Evolutionary conservation across 768 basidiomycete species (phyloP).

Genomic region (Tulasnella sp.): DNA sequence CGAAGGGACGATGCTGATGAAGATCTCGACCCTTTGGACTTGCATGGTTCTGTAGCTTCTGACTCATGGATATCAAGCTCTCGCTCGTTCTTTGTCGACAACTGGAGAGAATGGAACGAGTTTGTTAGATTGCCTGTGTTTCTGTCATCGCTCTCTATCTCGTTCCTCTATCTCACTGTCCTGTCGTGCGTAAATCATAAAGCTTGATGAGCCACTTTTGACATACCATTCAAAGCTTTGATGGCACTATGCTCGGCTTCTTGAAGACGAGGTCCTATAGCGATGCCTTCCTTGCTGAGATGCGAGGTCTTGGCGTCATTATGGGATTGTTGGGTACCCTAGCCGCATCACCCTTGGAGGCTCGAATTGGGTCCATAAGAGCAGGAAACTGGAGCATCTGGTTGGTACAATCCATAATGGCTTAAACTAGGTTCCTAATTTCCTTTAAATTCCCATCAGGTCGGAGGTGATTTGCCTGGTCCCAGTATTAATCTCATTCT

Average conservation of each 20-base stretch:
- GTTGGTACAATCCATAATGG: slow-evolving; percentile 21
- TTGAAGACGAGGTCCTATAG: slow-evolving; percentile 35
- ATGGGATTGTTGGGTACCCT: slow-evolving; percentile 38
- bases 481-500: slow-evolving; percentile 35
- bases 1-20: slow-evolving; percentile 15
- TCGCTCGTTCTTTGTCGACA: neutral
- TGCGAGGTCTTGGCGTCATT: slow-evolving; percentile 35
- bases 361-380: slow-evolving; percentile 33
- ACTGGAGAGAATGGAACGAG: slow-evolving; percentile 28
- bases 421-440: neutral
- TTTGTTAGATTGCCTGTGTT: slow-evolving; percentile 32
- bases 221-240: slow-evolving; percentile 26
- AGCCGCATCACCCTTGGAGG: slow-evolving; percentile 32
- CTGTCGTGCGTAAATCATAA: slow-evolving; percentile 22
- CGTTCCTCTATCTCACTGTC: slow-evolving; percentile 35
- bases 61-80: neutral
- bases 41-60: neutral
- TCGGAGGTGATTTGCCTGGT: slow-evolving; percentile 33
- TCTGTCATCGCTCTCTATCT: slow-evolving; percentile 32
- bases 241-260: slow-evolving; percentile 41
- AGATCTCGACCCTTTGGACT: too few relatives aligned
- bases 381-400: slow-evolving; percentile 41
- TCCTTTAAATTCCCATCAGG: slow-evolving; percentile 16
- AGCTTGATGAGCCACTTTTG: neutral
- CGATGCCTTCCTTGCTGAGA: slow-evolving; percentile 38